phyloP scores from a whole-genome alignment of 805 yeast genomes.

The Candida glaebosa region DNA sequence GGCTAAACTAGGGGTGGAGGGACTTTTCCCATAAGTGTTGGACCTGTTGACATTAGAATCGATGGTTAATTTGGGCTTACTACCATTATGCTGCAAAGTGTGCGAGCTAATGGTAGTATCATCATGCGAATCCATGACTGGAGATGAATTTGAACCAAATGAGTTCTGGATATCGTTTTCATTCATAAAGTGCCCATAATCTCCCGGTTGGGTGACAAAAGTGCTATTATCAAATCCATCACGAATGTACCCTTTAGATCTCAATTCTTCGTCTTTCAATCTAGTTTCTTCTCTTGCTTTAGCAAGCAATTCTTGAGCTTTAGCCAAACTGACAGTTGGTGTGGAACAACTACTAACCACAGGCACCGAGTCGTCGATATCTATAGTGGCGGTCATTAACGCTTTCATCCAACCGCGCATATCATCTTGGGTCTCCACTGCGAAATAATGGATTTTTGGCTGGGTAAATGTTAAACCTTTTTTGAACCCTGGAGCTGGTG shows the following conservation, averaged over 20 bases:
- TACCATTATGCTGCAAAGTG: conserved; percentile 7
- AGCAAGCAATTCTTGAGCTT: conserved; percentile 82
- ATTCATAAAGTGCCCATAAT: conserved; percentile 3
- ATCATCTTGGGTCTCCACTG: conserved; percentile 86
- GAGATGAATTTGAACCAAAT: conserved; percentile 27
- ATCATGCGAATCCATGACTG: conserved; percentile 27
- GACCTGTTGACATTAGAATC: conserved; percentile 23
- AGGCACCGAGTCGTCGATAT: conserved; percentile 88
- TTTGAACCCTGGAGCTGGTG: conserved; percentile 96
- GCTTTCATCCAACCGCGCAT: conserved; percentile 96
- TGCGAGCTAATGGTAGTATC: conserved; percentile 29
- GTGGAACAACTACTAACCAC: conserved; percentile 90
- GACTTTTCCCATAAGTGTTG: conserved; percentile 18
- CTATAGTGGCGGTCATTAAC: conserved; percentile 92
- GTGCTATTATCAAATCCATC: conserved; percentile 18
- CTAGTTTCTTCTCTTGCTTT: conserved; percentile 76
- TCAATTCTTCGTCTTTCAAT: conserved; percentile 47
- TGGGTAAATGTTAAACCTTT: conserved; percentile 96
- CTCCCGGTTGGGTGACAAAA: neutral
- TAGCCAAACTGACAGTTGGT: conserved; percentile 86
- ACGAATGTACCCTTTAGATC: conserved; percentile 39
- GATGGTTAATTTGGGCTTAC: conserved; percentile 27
- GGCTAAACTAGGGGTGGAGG: conserved; percentile 33
- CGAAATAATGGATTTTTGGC: conserved; percentile 93
- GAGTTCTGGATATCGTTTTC: conserved; percentile 21